Evolutionary conservation across 176 grass and related monocot genomes (phyloP).

Genomic region (Alopecurus myosuroides): DNA sequence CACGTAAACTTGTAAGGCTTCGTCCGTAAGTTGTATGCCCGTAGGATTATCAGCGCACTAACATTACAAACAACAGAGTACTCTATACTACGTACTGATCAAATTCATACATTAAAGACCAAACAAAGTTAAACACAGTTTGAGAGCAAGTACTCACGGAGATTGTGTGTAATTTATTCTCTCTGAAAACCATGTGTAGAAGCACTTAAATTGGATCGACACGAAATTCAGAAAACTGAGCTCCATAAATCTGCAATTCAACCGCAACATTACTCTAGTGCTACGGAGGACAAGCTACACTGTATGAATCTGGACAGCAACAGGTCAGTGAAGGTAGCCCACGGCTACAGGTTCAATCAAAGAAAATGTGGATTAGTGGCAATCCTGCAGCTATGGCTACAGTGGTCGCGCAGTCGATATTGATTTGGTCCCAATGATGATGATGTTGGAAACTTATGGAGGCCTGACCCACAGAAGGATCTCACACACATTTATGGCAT

Average conservation of each 20-base stretch:
- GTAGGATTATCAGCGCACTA: no score
- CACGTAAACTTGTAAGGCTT: no score
- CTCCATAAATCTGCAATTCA: not conserved
- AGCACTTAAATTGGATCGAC: not conserved
- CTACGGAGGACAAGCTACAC: not conserved
- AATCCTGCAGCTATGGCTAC: not conserved
- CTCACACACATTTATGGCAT: conserved; percentile 2
- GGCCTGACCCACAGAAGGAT: conserved; percentile 22
- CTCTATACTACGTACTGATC: no score
- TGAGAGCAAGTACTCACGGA: no score
- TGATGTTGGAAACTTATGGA: conserved; percentile 1
- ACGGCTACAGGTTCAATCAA: not conserved
- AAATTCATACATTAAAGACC: no score
- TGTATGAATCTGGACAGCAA: not conserved
- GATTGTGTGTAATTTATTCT: no score
- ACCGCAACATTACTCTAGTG: not conserved
- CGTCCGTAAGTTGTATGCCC: no score
- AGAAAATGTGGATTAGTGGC: conserved; percentile 22
- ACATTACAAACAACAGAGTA: no score
- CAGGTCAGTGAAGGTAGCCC: not conserved
- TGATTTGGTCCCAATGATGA: conserved; percentile 21
- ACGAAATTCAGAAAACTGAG: not conserved
- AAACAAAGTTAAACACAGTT: no score
- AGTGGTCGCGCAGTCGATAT: not conserved
- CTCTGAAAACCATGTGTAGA: no score